Base-by-base conservation (phyloP, 2,329 filamentous ascomycete genomes). In the Aureobasidium pullulans region DNA sequence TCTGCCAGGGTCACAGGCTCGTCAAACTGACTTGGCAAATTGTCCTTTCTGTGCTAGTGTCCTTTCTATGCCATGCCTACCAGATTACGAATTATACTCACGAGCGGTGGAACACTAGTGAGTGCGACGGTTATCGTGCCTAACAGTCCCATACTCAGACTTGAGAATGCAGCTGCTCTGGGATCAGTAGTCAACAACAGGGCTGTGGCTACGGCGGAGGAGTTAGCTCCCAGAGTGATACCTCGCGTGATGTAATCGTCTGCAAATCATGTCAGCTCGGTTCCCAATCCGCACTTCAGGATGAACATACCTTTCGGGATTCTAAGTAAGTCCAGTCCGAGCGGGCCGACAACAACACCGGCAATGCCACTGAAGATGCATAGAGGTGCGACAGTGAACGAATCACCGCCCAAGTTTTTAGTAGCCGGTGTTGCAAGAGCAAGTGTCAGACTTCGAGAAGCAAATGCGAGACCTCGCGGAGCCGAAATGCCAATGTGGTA, bases 191-290 rank as follows among this genome's bases (percentile, higher is more conserved):
- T 73, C 2, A 85, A 69, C 2, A 85, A 70, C 36, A 84, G 66
- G 0, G 83, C 82, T 3, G 83, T 85, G 1, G 77, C 82, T 40
- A 85, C 81, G 6, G 82, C 83, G 4, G 79, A 81, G 0, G 81
- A 83, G 66, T 84, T 85, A 1, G 79, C 80, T 4, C 83, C 82
- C n/a, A 85, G 68, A 1, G 81, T 81, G 4, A 86, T 81, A 9
- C 83, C 83, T n/a, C 81, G 72, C 1, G 82, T 84, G 36, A 85
- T 81, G 62, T 85, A 86, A 68, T 85, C 83, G 64, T 85, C 82
- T 79, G 49, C 2, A 50, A 16, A 29, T 8, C 8, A 16, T 23
- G 13, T 40, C 5, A 23, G 16, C 36, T 6, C 31, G 8, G 32
- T n/a, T 48, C 42, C 47, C 6, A 9, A 6, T 36, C 8, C 10